These are phyloP conservation scores for Peniophora sp. DNA, from an alignment of 1,284 basidiomycete species.

Conservation along the genomic window DNA sequence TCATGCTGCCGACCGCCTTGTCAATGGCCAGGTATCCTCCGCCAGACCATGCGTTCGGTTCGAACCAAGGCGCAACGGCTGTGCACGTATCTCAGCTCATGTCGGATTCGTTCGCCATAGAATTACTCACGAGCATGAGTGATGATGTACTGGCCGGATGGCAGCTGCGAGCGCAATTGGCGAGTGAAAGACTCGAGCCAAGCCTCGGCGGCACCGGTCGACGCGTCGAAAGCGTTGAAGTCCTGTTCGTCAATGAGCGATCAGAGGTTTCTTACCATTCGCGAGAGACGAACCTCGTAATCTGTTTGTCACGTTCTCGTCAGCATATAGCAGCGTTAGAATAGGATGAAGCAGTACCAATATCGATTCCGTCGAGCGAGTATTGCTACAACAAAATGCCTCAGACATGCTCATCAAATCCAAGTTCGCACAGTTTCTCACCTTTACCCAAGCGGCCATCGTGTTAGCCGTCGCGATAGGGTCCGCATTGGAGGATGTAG, in stretches of 20 bases:
- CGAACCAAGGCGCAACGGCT: constrained; percentile 52
- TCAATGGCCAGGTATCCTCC: constrained; percentile 57
- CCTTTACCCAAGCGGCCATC: constrained; percentile 41
- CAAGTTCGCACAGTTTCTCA: constrained; percentile 13
- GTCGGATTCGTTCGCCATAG: background rate
- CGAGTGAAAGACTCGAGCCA: constrained; percentile 38
- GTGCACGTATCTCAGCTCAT: background rate
- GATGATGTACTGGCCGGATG: constrained; percentile 25
- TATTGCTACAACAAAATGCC: constrained; percentile 15
- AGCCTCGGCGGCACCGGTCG: constrained; percentile 27
- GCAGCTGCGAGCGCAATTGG: constrained; percentile 24
- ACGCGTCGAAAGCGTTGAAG: constrained; percentile 34
- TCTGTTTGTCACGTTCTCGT: too few relatives aligned
- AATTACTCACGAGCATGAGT: constrained; percentile 27
- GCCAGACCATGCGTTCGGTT: constrained; percentile 37
- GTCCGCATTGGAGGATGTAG: constrained; percentile 35
- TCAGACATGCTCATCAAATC: too few relatives aligned
- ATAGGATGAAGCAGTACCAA: too few relatives aligned
- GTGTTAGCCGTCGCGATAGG: constrained; percentile 33
- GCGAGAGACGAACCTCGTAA: constrained; percentile 27
- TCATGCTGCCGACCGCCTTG: constrained; percentile 39
- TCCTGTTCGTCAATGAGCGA: constrained; percentile 26
- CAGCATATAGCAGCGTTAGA: too few relatives aligned
- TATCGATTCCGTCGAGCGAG: constrained; percentile 14
- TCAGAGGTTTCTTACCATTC: background rate